Evolutionary conservation across 2,329 filamentous ascomycete species (phyloP).

Genomic region (Colletotrichum sp.): DNA sequence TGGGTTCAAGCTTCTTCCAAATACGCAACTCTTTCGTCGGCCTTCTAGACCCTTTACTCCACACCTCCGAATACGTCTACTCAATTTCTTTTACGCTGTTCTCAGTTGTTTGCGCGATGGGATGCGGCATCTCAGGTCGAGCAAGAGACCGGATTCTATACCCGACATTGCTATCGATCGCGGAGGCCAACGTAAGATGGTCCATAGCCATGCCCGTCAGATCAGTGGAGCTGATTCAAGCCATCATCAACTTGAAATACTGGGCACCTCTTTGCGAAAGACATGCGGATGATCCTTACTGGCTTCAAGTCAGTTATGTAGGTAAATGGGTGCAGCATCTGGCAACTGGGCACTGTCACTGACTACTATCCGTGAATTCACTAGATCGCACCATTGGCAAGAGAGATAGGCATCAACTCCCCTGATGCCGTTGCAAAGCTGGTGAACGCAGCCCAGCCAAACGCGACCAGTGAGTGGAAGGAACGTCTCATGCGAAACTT

Average conservation of each 20-base stretch:
- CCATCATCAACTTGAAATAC: constrained; percentile 27
- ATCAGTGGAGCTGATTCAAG: constrained; percentile 27
- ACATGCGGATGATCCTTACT: constrained; percentile 27
- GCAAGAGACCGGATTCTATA: constrained; percentile 27
- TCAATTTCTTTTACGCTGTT: constrained; percentile 28
- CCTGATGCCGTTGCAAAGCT: constrained; percentile 21
- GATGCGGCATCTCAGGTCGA: constrained; percentile 27
- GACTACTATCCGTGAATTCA: neutral
- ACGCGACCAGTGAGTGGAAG: constrained; percentile 4
- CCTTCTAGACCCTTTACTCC: constrained; percentile 26
- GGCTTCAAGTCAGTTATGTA: constrained; percentile 27
- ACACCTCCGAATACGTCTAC: constrained; percentile 27
- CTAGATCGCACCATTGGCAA: constrained; percentile 25
- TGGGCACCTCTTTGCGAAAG: constrained; percentile 25
- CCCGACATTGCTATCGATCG: constrained; percentile 24
- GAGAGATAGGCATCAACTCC: constrained; percentile 27
- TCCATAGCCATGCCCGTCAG: constrained; percentile 28
- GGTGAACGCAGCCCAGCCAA: constrained; percentile 12
- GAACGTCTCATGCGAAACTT: constrained; percentile 10
- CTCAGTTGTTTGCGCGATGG: constrained; percentile 26
- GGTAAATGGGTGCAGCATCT: neutral
- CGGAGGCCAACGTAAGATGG: constrained; percentile 28
- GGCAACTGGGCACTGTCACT: neutral
- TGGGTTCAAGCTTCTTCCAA: constrained; percentile 24
- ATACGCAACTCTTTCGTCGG: constrained; percentile 26